These are phyloP conservation scores for Gomphus sp. DNA, from an alignment of 1,284 basidiomycete species.

Conservation along the genomic window DNA sequence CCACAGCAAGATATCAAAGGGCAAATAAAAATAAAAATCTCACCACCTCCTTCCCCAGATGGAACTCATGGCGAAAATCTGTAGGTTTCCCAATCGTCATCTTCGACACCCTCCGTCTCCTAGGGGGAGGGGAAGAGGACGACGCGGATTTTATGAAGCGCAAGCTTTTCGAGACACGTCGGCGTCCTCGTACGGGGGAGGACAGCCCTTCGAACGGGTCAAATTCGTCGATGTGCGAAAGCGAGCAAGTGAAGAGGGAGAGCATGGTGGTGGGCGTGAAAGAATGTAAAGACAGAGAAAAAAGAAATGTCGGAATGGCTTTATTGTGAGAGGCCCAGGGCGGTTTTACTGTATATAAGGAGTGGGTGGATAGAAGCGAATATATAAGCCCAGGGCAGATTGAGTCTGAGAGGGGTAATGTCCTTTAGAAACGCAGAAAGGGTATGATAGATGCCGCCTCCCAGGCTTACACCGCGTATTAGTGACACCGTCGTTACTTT, in stretches of 20 bases:
- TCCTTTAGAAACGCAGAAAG: neutral
- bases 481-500: neutral
- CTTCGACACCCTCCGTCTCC: constrained; percentile 12
- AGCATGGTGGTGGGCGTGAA: constrained; percentile 12
- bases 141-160: neutral
- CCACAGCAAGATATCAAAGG: neutral
- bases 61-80: constrained; percentile 16
- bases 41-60: constrained; percentile 16
- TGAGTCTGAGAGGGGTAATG: neutral
- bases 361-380: too few relatives aligned
- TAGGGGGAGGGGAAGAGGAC: constrained; percentile 3
- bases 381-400: too few relatives aligned
- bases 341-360: too few relatives aligned
- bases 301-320: neutral
- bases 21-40: neutral
- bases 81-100: constrained; percentile 16
- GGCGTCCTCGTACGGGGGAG: neutral
- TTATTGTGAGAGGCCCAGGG: too few relatives aligned
- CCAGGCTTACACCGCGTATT: neutral
- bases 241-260: constrained; percentile 14
- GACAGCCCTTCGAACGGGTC: constrained; percentile 4
- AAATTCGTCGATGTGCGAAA: constrained; percentile 13
- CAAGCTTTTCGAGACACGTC: neutral
- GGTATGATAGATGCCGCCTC: neutral
- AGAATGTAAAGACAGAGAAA: neutral